Conservation (phyloP, 2,329 filamentous ascomycete genomes). For the Pleomassaria siparia region DNA sequence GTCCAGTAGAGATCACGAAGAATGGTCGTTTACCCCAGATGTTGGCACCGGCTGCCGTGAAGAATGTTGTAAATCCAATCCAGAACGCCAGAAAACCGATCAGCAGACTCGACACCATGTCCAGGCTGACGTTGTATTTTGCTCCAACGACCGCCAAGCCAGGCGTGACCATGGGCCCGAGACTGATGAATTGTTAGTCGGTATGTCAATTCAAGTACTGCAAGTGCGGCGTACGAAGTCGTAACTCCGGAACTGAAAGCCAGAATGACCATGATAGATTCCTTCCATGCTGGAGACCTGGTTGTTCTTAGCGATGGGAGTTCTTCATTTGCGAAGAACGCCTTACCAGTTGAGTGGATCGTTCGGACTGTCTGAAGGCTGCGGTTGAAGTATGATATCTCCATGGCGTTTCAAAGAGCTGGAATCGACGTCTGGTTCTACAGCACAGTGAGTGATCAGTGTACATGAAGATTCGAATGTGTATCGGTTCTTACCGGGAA, state of each 20-base stretch:
- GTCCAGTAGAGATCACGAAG: constrained; percentile 40
- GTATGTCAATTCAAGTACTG: background rate
- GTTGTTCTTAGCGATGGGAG: background rate
- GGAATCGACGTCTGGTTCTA: constrained; percentile 19
- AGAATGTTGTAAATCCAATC: constrained; percentile 46
- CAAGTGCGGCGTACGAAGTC: constrained; percentile 22
- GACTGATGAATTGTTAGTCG: constrained; percentile 22
- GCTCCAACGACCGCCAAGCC: constrained; percentile 38
- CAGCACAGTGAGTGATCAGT: background rate
- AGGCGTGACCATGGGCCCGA: constrained; percentile 47
- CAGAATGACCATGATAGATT: constrained; percentile 36
- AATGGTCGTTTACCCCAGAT: constrained; percentile 43
- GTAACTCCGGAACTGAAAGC: constrained; percentile 39
- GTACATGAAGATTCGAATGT: too few species aligned
- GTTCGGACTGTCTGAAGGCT: constrained; percentile 87
- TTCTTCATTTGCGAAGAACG: background rate
- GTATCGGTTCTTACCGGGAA: constrained; percentile 8
- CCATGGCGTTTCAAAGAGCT: constrained; percentile 50
- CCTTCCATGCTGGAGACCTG: constrained; percentile 27
- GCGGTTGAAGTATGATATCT: constrained; percentile 79
- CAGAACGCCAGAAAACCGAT: constrained; percentile 42
- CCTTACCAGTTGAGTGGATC: constrained; percentile 69
- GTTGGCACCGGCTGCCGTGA: constrained; percentile 44
- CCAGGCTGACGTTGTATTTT: constrained; percentile 42
- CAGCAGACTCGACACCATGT: constrained; percentile 42